A percentile compares a stretch with the other conserved stretches of the same genome.
Conservation (phyloP, 257 asterid genomes). For the Parsonsia alboflavescens region DNA sequence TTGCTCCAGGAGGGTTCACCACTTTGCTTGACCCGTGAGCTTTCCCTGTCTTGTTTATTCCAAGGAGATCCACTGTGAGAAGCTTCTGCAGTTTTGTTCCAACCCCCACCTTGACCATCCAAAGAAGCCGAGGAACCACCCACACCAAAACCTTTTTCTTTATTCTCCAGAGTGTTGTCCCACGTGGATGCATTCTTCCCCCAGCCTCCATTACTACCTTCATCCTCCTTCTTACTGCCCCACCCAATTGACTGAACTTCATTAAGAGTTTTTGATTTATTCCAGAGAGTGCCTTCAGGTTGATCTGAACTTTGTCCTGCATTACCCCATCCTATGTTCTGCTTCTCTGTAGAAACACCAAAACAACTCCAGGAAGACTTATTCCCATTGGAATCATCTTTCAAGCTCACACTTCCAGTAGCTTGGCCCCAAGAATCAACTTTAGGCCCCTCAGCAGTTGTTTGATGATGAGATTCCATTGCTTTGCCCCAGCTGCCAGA, state of each 20-base stretch:
- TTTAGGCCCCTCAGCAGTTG: constrained; percentile 21
- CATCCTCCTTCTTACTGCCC: constrained; percentile 21
- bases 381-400: constrained; percentile 37
- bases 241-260: constrained; percentile 26
- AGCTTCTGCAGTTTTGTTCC: constrained; percentile 13
- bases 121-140: constrained; percentile 1
- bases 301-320: constrained; percentile 30
- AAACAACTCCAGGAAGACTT: constrained; percentile 41
- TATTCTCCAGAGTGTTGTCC: constrained; percentile 22
- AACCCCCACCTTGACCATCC: constrained; percentile 4
- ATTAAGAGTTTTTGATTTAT: constrained; percentile 22
- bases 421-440: constrained; percentile 54
- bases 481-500: constrained; percentile 51
- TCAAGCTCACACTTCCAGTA: constrained; percentile 31
- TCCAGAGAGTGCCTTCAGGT: constrained; percentile 38
- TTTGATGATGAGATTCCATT: constrained; percentile 28
- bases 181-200: constrained; percentile 26
- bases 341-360: constrained; percentile 37
- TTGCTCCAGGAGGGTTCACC: constrained; percentile 30
- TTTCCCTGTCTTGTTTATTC: constrained; percentile 14
- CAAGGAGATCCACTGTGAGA: constrained; percentile 9
- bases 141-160: constrained; percentile 12
- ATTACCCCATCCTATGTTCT: constrained; percentile 26
- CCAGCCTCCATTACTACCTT: constrained; percentile 22
- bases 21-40: constrained; percentile 25